Conservation (phyloP, 2,329 filamentous ascomycete species). For the Trichoderma citrinoviride region DNA sequence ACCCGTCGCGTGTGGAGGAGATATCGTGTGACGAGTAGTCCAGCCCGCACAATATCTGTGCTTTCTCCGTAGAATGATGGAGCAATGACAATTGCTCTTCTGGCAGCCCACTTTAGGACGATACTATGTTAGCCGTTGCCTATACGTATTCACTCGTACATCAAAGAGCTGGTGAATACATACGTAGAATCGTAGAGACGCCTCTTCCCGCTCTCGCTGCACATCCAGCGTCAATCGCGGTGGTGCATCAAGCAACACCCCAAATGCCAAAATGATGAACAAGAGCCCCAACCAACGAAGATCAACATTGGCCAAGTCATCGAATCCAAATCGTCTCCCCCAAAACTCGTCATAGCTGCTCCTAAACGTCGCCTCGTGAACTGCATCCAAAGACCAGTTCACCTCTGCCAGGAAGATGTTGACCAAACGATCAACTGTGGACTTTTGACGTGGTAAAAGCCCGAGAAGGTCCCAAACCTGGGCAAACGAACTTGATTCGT, state of each 20-base stretch:
- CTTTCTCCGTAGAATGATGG: conserved; percentile 9
- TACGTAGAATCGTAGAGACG: conserved; percentile 8
- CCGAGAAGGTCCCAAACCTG: conserved; percentile 9
- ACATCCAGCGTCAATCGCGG: conserved; percentile 2
- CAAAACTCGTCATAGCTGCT: conserved; percentile 15
- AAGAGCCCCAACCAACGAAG: conserved; percentile 4
- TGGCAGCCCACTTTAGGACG: not conserved
- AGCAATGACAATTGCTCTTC: conserved; percentile 14
- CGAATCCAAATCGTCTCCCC: conserved; percentile 8
- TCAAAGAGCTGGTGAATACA: not conserved
- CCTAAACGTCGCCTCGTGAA: not conserved
- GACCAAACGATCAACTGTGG: conserved; percentile 1
- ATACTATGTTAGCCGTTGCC: not conserved
- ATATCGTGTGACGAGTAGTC: conserved; percentile 11
- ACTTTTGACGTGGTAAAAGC: conserved; percentile 1
- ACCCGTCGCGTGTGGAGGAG: conserved; percentile 1
- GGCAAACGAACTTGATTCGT: conserved; percentile 10
- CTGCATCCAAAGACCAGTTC: conserved; percentile 14
- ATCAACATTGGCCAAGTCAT: conserved; percentile 9
- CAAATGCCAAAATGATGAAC: conserved; percentile 14
- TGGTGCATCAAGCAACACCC: not conserved
- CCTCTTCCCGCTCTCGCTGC: conserved; percentile 11
- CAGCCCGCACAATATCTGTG: conserved; percentile 12
- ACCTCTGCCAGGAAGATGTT: conserved; percentile 3
- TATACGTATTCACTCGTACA: not conserved